A percentile compares a stretch with the other conserved stretches of the same genome.
Evolutionary conservation across 768 basidiomycete species (phyloP).

Genomic region (Porpolomopsis calyptriformis): DNA sequence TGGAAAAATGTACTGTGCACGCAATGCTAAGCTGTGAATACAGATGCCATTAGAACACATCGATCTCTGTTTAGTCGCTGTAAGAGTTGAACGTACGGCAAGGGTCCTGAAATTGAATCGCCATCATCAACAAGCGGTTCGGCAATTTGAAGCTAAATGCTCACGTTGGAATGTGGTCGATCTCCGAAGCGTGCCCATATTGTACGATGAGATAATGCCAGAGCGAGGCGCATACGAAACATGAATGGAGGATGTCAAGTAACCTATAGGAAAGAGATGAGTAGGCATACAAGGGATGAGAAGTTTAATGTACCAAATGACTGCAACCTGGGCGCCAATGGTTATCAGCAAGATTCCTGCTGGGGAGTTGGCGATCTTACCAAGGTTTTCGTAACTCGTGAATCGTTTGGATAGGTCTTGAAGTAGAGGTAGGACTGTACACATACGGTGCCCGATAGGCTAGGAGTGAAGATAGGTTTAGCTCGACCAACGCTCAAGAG

Average conservation of each 20-base stretch:
- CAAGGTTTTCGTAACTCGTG: background rate
- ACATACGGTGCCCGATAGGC: background rate
- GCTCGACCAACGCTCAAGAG: background rate
- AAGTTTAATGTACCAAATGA: conserved; percentile 18
- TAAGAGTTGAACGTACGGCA: background rate
- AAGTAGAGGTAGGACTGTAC: background rate
- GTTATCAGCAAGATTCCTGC: background rate
- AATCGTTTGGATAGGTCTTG: background rate
- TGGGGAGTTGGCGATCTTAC: background rate
- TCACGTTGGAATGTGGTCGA: conserved; percentile 38
- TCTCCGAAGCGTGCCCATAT: conserved; percentile 28
- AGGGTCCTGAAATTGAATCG: background rate
- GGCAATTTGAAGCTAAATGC: conserved; percentile 26
- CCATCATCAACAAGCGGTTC: too few relatives aligned
- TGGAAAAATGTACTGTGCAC: background rate
- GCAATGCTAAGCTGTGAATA: background rate
- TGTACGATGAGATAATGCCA: conserved; percentile 35
- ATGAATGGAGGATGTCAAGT: conserved; percentile 31
- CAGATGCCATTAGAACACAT: background rate
- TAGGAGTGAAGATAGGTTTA: background rate
- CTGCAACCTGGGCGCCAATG: conserved; percentile 12
- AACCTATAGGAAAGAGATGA: conserved; percentile 10
- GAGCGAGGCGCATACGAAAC: conserved; percentile 29
- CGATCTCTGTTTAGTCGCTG: background rate
- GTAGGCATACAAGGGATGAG: conserved; percentile 1